phyloP scores from a whole-genome alignment of 2,329 filamentous ascomycete species.

The Fusarium stilboides region DNA sequence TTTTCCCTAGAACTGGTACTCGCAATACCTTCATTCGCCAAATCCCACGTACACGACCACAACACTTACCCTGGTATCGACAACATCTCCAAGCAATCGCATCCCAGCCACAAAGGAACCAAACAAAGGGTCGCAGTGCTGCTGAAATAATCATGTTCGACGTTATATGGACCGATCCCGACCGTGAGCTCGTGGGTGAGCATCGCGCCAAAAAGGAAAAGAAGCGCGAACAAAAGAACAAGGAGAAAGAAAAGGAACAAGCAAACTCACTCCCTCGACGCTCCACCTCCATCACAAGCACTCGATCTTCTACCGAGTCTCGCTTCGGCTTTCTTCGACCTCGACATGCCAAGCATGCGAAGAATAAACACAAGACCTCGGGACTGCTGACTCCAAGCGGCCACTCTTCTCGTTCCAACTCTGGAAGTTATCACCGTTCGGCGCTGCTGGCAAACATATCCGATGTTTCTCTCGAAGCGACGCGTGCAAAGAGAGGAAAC shows the following conservation, averaged over 20 bases:
- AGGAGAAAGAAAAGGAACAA: conserved; percentile 35
- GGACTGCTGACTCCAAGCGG: conserved; percentile 48
- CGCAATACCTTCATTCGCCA: conserved; percentile 8
- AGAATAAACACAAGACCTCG: conserved; percentile 40
- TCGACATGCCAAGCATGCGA: conserved; percentile 50
- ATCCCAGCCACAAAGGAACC: too few relatives aligned
- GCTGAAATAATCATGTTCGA: conserved; percentile 66
- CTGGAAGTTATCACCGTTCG: conserved; percentile 46
- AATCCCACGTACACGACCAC: neutral
- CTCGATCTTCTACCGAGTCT: conserved; percentile 58
- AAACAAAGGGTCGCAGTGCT: neutral
- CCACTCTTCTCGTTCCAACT: conserved; percentile 48
- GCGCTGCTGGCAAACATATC: conserved; percentile 31
- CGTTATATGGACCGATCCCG: conserved; percentile 71
- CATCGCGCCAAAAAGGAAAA: conserved; percentile 65
- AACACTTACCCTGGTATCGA: neutral
- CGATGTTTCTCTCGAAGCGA: conserved; percentile 30
- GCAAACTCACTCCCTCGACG: conserved; percentile 48
- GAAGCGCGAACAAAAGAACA: conserved; percentile 52
- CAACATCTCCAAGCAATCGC: neutral
- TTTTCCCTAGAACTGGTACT: neutral
- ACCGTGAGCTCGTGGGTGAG: conserved; percentile 68
- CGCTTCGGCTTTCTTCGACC: conserved; percentile 62
- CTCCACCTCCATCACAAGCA: conserved; percentile 62
- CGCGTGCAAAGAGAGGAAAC: neutral